Percentiles rank a stretch among this genome's conserved stretches.
Evolutionary conservation across 2,329 filamentous ascomycete species (phyloP).

Genomic region (Colletotrichum musae): DNA sequence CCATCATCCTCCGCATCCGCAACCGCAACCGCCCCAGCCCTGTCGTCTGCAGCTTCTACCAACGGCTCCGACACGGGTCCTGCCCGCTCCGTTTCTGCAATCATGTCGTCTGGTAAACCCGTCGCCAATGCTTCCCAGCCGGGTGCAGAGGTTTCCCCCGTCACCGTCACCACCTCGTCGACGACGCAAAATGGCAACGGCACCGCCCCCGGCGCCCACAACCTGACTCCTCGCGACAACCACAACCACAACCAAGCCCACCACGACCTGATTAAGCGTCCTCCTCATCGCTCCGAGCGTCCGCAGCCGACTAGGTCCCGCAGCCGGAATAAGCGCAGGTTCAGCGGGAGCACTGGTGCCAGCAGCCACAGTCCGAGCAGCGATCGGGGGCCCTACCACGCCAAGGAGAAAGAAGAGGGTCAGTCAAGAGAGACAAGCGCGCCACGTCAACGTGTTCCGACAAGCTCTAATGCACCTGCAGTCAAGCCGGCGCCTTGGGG

Average conservation of each 20-base stretch:
- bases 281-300: constrained; percentile 49
- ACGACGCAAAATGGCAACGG: constrained; percentile 52
- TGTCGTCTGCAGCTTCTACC: constrained; percentile 66
- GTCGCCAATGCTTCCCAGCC: constrained; percentile 58
- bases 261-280: constrained; percentile 59
- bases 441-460: constrained; percentile 38
- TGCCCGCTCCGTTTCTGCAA: constrained; percentile 59
- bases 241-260: constrained; percentile 45
- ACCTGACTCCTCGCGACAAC: constrained; percentile 61
- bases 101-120: constrained; percentile 62
- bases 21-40: constrained; percentile 61
- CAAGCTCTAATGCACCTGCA: constrained; percentile 50
- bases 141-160: constrained; percentile 65
- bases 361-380: constrained; percentile 86
- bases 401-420: constrained; percentile 71
- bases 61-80: constrained; percentile 66
- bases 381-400: constrained; percentile 69
- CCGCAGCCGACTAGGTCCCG: constrained; percentile 71
- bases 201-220: constrained; percentile 59
- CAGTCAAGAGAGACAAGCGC: constrained; percentile 45
- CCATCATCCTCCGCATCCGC: constrained; percentile 63
- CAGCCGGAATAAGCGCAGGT: constrained; percentile 79
- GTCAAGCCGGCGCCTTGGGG: constrained; percentile 73
- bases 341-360: constrained; percentile 85
- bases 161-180: constrained; percentile 69